Conservation (phyloP, 2,329 filamentous ascomycete genomes). For the Talaromyces sp. region DNA sequence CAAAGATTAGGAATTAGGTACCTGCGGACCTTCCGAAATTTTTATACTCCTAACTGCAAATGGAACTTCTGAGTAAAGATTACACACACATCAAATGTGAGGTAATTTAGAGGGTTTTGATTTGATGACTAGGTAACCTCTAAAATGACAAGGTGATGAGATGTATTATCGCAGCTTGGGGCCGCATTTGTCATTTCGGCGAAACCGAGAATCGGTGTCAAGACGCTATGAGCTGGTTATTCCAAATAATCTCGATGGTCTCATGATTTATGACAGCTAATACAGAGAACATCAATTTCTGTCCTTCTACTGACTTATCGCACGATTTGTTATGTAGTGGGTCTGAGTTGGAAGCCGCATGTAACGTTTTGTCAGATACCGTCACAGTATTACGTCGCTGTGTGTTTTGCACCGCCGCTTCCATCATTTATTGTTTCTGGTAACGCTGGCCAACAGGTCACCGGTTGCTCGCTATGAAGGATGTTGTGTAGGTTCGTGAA, state of each 20-base stretch:
- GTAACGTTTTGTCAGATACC: background rate
- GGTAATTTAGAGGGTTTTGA: no score
- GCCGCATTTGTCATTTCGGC: background rate
- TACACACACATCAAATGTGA: no score
- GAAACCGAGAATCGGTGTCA: background rate
- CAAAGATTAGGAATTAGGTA: background rate
- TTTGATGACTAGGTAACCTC: background rate
- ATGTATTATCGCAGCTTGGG: no score
- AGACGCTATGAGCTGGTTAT: background rate
- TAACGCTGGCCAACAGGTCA: background rate
- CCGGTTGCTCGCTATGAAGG: background rate
- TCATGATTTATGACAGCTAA: background rate
- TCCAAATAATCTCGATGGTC: background rate
- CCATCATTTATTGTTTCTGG: background rate
- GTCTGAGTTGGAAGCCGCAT: background rate
- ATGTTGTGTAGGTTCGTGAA: background rate
- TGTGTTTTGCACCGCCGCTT: background rate
- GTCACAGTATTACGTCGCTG: background rate
- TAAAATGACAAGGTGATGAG: background rate
- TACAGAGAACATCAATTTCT: background rate
- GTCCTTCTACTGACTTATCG: background rate
- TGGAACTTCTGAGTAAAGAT: background rate
- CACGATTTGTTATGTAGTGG: background rate
- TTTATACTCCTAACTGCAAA: background rate
- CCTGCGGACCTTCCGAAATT: background rate